Percentiles rank a stretch among this genome's conserved stretches.
Evolutionary conservation across 2,329 filamentous ascomycete genomes (phyloP).

Genomic region (Neonectria punicea): DNA sequence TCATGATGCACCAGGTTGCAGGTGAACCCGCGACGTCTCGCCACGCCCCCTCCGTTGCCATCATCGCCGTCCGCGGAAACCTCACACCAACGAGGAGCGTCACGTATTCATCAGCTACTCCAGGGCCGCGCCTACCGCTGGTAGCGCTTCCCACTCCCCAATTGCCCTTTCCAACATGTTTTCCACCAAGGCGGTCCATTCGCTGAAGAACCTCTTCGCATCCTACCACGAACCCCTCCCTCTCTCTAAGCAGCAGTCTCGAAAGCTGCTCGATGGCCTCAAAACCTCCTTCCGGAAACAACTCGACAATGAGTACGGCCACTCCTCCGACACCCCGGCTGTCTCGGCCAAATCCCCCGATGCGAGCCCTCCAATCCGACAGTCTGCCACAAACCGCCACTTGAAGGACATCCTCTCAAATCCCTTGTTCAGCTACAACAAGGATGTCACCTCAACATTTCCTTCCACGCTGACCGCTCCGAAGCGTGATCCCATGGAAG

Average conservation of each 20-base stretch:
- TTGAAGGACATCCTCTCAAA: slow-evolving; percentile 67
- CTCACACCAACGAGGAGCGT: background rate
- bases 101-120: background rate
- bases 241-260: slow-evolving; percentile 61
- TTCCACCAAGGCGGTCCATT: slow-evolving; percentile 51
- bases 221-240: slow-evolving; percentile 63
- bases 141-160: slow-evolving; percentile 46
- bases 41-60: slow-evolving; percentile 7
- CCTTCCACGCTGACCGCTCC: slow-evolving; percentile 24
- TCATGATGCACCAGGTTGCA: slow-evolving; percentile 30
- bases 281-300: slow-evolving; percentile 67
- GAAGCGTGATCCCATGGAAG: slow-evolving; percentile 59
- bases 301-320: slow-evolving; percentile 68
- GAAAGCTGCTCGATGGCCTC: slow-evolving; percentile 65
- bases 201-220: slow-evolving; percentile 53
- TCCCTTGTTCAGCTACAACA: slow-evolving; percentile 60
- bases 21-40: slow-evolving; percentile 7
- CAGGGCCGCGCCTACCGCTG: slow-evolving; percentile 25
- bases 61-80: slow-evolving; percentile 15
- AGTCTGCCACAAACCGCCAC: slow-evolving; percentile 56
- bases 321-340: slow-evolving; percentile 45
- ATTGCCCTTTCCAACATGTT: slow-evolving; percentile 47
- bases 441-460: slow-evolving; percentile 35
- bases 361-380: slow-evolving; percentile 45
- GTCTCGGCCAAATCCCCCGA: slow-evolving; percentile 33